A percentile compares a stretch with the other conserved stretches of the same genome.
These are phyloP conservation scores for Eremochloa ophiuroides DNA, from an alignment of 176 grass and related monocot genomes.

Conservation along the genomic window DNA sequence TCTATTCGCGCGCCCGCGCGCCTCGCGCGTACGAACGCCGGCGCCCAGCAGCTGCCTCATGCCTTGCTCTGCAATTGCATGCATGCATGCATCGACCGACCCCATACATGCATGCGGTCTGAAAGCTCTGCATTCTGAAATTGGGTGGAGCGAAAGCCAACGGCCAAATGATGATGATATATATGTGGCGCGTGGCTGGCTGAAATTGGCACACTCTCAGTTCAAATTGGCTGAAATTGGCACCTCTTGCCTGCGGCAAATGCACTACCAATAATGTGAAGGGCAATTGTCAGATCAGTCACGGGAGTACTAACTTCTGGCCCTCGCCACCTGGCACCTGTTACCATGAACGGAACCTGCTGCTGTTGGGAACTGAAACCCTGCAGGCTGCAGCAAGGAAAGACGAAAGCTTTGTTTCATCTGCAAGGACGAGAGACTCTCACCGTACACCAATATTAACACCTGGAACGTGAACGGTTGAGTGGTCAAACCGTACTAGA, in stretches of 20 bases:
- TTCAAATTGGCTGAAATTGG: background rate
- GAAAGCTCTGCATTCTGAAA: background rate
- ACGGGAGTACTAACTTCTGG: background rate
- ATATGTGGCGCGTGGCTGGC: background rate
- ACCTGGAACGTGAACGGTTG: background rate
- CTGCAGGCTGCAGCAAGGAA: background rate
- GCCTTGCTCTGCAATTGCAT: background rate
- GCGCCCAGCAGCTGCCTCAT: background rate
- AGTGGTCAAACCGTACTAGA: background rate
- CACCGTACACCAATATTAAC: background rate
- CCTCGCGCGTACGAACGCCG: slow-evolving; percentile 2
- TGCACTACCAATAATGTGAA: no score
- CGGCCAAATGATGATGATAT: background rate
- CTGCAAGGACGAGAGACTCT: background rate
- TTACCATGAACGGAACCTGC: no score
- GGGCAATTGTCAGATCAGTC: no score
- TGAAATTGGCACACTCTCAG: background rate
- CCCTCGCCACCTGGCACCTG: no score
- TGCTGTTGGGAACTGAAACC: background rate
- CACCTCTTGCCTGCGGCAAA: background rate
- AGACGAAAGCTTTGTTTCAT: background rate
- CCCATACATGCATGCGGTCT: background rate
- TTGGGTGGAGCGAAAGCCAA: background rate
- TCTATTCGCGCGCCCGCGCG: slow-evolving; percentile 6
- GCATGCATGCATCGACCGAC: background rate